Base-by-base conservation (phyloP, 2,329 filamentous ascomycete species). In the Venturia effusa region DNA sequence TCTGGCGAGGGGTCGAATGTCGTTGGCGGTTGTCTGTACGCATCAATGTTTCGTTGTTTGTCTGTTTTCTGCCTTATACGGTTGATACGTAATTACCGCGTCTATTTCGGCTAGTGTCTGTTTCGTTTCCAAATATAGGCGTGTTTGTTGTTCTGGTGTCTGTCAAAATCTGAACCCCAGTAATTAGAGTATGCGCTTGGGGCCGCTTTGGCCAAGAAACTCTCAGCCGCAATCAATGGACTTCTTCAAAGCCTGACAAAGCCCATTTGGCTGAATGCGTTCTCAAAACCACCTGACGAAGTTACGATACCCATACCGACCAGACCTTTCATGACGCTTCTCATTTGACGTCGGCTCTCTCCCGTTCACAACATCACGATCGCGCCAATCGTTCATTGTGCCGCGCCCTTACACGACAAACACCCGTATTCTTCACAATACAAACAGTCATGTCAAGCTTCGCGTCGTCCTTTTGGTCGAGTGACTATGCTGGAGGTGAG, bases 381-480 rank as follows among this genome's bases (percentile, higher is more conserved):
- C 19, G 27, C 51, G 51, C 51, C 51, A 57, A 13, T 22, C 51
- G 51, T 57, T 6, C 32, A 2, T 32, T 19, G 15, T 57, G 8
- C 27, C 15, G 51, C 51, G 30, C 51, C 51, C 51, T 57, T 37
- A 34, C 7, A 57, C 51, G 5, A 34, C 51, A 57, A 34, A 57
- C 51, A 34, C 51, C 34, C 51, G 27, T 57, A 34, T 32, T 34
- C 27, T 19, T 32, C 27, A 55, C 48, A 34, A n/a, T 30, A 13
- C 51, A 24, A 30, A 57, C 51, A 57, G 85, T 76, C 74, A 93
- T 93, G 89, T 88, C 89, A 70, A 85, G 90, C 71, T 97, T 99
- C 78, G 87, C 92, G 70, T 91, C 93, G 79, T 96, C 92, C 61
- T 97, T 99, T 80, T 99, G 94, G 94, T 96, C 94, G 67, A 85